phyloP scores from a whole-genome alignment of 2,329 filamentous ascomycete genomes.

The Clonostachys byssicola region DNA sequence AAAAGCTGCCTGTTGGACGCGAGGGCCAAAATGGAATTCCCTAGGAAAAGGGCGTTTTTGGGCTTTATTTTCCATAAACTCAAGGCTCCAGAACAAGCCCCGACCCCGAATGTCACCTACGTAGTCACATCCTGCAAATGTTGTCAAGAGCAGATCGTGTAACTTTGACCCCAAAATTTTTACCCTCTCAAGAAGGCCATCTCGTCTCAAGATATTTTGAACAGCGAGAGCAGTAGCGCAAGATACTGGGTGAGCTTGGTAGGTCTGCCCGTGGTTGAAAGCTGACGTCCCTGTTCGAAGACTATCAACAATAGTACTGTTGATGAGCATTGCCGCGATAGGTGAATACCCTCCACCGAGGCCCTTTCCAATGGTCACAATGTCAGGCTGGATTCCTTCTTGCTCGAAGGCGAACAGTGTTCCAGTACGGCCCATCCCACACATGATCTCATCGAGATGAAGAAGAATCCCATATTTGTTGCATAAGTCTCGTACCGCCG shows the following conservation, averaged over 20 bases:
- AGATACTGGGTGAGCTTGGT: slow-evolving; percentile 28
- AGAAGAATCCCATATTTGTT: slow-evolving; percentile 45
- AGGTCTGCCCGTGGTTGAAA: slow-evolving; percentile 56
- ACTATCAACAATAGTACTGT: slow-evolving; percentile 10
- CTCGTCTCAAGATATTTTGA: slow-evolving; percentile 27
- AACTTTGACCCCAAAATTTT: slow-evolving; percentile 20
- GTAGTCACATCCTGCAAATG: too few relatives aligned
- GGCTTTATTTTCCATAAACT: slow-evolving; percentile 34
- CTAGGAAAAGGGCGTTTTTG: slow-evolving; percentile 27
- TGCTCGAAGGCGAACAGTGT: slow-evolving; percentile 59
- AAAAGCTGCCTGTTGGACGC: slow-evolving; percentile 20
- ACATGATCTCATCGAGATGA: slow-evolving; percentile 59
- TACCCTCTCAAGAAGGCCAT: slow-evolving; percentile 23
- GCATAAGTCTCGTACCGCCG: slow-evolving; percentile 40
- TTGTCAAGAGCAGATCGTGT: slow-evolving; percentile 11
- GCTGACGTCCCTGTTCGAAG: slow-evolving; percentile 30
- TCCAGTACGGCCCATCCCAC: slow-evolving; percentile 55
- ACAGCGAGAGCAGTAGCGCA: slow-evolving; percentile 30
- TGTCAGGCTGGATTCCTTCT: slow-evolving; percentile 39
- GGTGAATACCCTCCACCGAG: slow-evolving; percentile 52
- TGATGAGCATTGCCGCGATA: slow-evolving; percentile 52
- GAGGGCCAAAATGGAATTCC: slow-evolving; percentile 13
- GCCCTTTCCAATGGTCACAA: slow-evolving; percentile 56
- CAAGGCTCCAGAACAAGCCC: slow-evolving; percentile 41
- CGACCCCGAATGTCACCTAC: slow-evolving; percentile 33